Evolutionary conservation across 306 rosid species (phyloP).

Genomic region (Carpinus viminea): DNA sequence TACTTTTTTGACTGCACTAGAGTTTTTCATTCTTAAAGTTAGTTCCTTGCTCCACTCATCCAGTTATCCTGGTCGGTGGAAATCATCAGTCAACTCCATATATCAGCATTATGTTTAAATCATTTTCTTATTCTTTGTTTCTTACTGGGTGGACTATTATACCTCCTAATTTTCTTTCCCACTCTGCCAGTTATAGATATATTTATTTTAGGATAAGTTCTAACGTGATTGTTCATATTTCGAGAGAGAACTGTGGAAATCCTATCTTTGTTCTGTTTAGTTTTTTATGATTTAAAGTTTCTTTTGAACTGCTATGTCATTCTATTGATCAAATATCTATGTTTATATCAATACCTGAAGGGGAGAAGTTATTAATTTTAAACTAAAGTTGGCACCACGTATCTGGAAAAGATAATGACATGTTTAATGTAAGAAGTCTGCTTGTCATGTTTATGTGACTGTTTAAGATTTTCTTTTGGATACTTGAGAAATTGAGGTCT

Average conservation of each 20-base stretch:
- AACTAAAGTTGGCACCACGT: neutral
- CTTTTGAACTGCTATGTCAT: neutral
- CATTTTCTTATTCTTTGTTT: neutral
- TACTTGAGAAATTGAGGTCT: neutral
- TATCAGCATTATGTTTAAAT: neutral
- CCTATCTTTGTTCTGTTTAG: neutral
- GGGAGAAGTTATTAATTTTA: neutral
- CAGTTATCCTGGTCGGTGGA: neutral
- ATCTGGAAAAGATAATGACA: neutral
- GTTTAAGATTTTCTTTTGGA: neutral
- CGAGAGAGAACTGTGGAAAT: neutral
- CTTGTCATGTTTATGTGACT: neutral
- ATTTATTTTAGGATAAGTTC: neutral
- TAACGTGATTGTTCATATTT: neutral
- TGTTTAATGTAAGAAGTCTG: neutral
- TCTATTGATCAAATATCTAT: slow-evolving; percentile 4
- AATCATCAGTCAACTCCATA: too few relatives aligned
- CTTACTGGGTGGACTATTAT: neutral
- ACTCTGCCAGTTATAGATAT: slow-evolving; percentile 5
- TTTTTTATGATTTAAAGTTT: neutral
- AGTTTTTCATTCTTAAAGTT: neutral
- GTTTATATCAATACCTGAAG: neutral
- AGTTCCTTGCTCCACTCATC: neutral
- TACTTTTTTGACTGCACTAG: neutral
- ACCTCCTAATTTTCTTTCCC: neutral